Conservation (phyloP, 345 rosid species). For the Euphorbia pulcherrima region DNA sequence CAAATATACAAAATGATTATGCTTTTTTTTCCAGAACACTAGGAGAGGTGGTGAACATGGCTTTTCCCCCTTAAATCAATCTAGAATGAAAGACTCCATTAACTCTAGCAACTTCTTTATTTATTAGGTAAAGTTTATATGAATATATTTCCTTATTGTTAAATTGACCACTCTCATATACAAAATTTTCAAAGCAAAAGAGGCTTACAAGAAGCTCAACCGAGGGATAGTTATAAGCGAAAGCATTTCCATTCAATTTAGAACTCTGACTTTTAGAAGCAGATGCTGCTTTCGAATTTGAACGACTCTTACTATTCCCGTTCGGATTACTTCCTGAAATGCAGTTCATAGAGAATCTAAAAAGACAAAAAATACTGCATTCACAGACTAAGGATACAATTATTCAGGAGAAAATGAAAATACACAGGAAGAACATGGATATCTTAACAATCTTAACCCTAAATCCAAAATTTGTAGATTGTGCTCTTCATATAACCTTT, state of each 20-base stretch:
- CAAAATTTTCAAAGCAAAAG: background rate
- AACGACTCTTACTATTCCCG: conserved; percentile 2
- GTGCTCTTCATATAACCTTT: background rate
- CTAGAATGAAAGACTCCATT: no score
- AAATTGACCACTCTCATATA: background rate
- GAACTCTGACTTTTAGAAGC: conserved; percentile 37
- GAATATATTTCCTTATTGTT: background rate
- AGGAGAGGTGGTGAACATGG: background rate
- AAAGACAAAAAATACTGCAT: background rate
- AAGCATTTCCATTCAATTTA: conserved; percentile 34
- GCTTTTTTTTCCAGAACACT: background rate
- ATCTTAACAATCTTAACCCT: background rate
- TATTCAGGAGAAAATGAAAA: background rate
- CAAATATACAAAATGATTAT: background rate
- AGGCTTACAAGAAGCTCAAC: conserved; percentile 40
- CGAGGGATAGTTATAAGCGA: conserved; percentile 50
- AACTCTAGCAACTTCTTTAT: no score
- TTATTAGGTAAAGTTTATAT: no score
- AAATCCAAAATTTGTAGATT: no score
- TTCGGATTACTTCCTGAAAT: conserved; percentile 48
- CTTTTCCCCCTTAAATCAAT: no score
- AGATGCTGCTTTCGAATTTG: conserved; percentile 31
- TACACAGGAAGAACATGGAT: background rate
- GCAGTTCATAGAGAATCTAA: conserved; percentile 15
- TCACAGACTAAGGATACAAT: background rate